Conservation (phyloP, 2,329 filamentous ascomycete genomes). For the Pseudocercospora fijiensis region DNA sequence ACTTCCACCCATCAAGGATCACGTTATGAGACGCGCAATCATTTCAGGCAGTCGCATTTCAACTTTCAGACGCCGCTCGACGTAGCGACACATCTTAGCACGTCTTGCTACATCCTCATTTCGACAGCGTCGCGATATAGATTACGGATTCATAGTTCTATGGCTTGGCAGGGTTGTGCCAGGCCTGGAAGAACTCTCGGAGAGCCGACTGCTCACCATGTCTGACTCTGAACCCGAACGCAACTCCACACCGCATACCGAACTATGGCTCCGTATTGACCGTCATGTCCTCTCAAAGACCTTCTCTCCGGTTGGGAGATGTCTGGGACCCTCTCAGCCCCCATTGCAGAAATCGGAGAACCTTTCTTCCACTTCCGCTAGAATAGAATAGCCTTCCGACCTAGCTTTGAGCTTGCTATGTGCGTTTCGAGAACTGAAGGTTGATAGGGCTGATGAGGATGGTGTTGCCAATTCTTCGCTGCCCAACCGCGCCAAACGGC, state of each 20-base stretch:
- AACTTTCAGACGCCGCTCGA: background rate
- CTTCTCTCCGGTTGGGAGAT: background rate
- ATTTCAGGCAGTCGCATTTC: background rate
- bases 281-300: background rate
- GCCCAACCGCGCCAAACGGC: too few species aligned
- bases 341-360: background rate
- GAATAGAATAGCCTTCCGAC: background rate
- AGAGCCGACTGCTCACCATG: too few species aligned
- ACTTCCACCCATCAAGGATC: conserved; percentile 1
- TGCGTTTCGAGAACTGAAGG: too few species aligned
- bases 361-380: background rate
- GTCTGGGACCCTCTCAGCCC: background rate
- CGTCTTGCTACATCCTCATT: background rate
- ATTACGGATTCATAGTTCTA: background rate
- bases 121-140: background rate
- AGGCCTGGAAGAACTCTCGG: background rate
- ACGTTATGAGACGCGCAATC: conserved; percentile 3
- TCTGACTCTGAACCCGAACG: background rate
- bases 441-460: too few species aligned
- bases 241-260: too few species aligned
- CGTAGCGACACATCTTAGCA: background rate
- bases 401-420: background rate
- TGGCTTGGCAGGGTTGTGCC: background rate
- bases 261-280: background rate
- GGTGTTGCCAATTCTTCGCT: background rate